Conservation (phyloP, 1,284 basidiomycete species). For the Ceratobasidium sp. region DNA sequence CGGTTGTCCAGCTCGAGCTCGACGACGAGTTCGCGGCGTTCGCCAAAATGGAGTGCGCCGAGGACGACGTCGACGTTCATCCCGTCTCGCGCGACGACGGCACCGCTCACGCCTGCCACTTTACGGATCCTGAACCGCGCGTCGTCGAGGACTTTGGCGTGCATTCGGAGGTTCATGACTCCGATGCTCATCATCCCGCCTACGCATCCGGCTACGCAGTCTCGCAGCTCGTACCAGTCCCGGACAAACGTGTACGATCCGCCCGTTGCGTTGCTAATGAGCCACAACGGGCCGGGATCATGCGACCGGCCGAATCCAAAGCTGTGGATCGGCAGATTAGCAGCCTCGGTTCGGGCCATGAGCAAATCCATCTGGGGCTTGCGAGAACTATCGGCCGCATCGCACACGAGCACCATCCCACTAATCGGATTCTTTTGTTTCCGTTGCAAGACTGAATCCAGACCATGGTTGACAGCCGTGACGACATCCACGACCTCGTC, state of each 20-base stretch:
- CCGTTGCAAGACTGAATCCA: conserved; percentile 94
- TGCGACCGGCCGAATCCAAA: conserved; percentile 97
- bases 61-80: conserved; percentile 95
- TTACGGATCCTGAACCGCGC: conserved; percentile 84
- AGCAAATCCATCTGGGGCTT: conserved; percentile 99
- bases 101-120: conserved; percentile 85
- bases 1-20: conserved; percentile 90
- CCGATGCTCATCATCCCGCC: conserved; percentile 96
- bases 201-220: conserved; percentile 89
- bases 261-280: conserved; percentile 96
- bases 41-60: conserved; percentile 91
- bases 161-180: conserved; percentile 88
- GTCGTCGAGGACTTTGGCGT: conserved; percentile 85
- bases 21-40: conserved; percentile 93
- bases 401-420: conserved; percentile 93
- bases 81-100: conserved; percentile 87
- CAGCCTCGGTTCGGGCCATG: conserved; percentile 94
- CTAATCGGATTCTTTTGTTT: conserved; percentile 90
- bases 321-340: conserved; percentile 91
- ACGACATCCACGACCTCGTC: conserved; percentile 97
- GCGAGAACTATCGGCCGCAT: conserved; percentile 88
- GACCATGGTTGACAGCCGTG: conserved; percentile 91
- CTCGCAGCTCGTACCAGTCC: conserved; percentile 94
- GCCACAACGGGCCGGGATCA: conserved; percentile 98
- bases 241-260: conserved; percentile 98